These are phyloP conservation scores for Thermochaetoides thermophila DNA, from an alignment of 495 filamentous ascomycete species.

Conservation along the genomic window DNA sequence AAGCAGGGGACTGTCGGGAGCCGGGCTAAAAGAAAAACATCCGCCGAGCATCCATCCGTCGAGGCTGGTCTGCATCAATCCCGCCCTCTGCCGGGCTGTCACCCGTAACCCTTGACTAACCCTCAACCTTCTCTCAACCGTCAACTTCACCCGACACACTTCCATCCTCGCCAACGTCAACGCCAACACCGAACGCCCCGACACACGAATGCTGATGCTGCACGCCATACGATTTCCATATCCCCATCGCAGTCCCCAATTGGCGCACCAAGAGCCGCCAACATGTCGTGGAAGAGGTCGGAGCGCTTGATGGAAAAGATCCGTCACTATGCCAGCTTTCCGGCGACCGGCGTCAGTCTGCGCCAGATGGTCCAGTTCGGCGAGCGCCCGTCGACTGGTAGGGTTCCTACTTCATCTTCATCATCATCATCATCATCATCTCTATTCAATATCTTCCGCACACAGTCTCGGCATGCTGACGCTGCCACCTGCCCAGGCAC, in stretches of 20 bases:
- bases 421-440: slow-evolving; percentile 11
- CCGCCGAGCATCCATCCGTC: too few relatives aligned
- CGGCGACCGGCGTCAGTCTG: slow-evolving; percentile 89
- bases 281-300: slow-evolving; percentile 77
- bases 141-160: slow-evolving; percentile 5
- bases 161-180: background rate
- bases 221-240: too few relatives aligned
- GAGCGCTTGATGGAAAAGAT: slow-evolving; percentile 94
- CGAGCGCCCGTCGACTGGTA: slow-evolving; percentile 75
- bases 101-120: slow-evolving; percentile 17
- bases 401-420: slow-evolving; percentile 13
- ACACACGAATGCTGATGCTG: slow-evolving; percentile 11
- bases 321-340: slow-evolving; percentile 94
- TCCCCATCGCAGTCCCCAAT: slow-evolving; percentile 20
- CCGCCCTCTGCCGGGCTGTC: too few relatives aligned
- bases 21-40: too few relatives aligned
- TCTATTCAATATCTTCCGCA: too few relatives aligned
- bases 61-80: too few relatives aligned
- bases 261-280: slow-evolving; percentile 24
- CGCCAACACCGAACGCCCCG: background rate
- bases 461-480: too few relatives aligned
- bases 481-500: slow-evolving; percentile 45
- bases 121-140: slow-evolving; percentile 1
- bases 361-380: slow-evolving; percentile 99
- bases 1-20: too few relatives aligned